Evolutionary conservation across 192 early-diverging fungal genomes (phyloP), one percentile per base, ranked within the genome.

Genomic region (Chytriomyces sp.): DNA sequence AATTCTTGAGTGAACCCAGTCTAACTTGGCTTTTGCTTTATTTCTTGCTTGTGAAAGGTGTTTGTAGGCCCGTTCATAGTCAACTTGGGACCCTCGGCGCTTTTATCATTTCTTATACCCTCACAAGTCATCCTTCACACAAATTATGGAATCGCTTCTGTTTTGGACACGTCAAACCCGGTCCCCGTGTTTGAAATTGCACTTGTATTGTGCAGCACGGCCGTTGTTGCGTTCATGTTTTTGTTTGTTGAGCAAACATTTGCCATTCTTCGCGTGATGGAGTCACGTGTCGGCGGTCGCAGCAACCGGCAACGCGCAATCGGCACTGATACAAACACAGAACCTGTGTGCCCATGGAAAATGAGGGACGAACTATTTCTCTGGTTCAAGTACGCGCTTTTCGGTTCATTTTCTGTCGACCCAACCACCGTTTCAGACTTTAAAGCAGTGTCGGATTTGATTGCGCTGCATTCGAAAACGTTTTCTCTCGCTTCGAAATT

Each of bases 191-290:
- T 35, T 35, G 35, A 35, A 35, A 35, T 35, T 35, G 35, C 35
- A 35, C 35, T 35, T 35, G 35, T 35, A 35, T 1, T 35, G 35
- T 35, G 35, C 35, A 35, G 35, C 35, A 35, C 35, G 35, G 35
- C 35, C 35, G 35, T 35, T 35, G 35, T 35, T n/a, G 82, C 82
- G 23, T 61, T 64, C 75, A 76, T 80, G 6, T 28, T 72, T 13
- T 20, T 82, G 5, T 76, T 77, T 9, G 62, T 83, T 35, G 82
- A 83, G 18, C 74, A 72, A 6, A 72, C 76, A 11, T 65, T 77
- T 45, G 70, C 78, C 24, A 48, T 67, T 59, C 16, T 79, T 18
- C 74, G 78, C 24, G 18, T 75, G 11, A 47, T 49, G 47, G 50
- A 79, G 28, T 61, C 73, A 9, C 43, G 73, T 9, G 49, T 75